Base-by-base conservation (phyloP, 306 rosid species). In the Ammopiptanthus mongolicus region DNA sequence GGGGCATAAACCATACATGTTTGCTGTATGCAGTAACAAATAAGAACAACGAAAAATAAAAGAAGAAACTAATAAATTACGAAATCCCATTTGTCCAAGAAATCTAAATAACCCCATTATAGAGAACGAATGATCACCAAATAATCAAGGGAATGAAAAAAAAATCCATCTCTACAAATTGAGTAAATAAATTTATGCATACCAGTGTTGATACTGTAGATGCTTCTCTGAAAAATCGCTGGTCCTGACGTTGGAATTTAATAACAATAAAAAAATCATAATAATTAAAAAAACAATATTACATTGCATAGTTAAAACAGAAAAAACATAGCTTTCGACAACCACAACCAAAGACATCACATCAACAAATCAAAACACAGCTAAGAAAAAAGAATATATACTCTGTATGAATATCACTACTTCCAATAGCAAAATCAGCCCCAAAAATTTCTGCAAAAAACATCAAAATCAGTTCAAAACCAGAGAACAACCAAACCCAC, bases 171-270 rank as follows among this genome's bases (percentile, higher is more conserved):
- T n/a, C n/a, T n/a, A n/a, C n/a, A n/a, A 60, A 59, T 57, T 8
- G 48, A 37, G 21, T 11, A 42, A 64, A 63, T 13, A 59, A 82
- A 71, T 15, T 10, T 42, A 44, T 8, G 59, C 86, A 31, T 83
- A 85, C 89, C 88, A n/a, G n/a, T 6, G 58, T 48, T 77, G 76
- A 66, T 60, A 52, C 73, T 80, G 85, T 69, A 79, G 81, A 78
- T 81, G 68, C 80, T 73, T 69, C 61, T 56, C 74, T 7, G 75
- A 75, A 78, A 76, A 76, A 69, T 78, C 83, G 52, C 80, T 60
- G 61, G 75, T 69, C 81, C 87, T 80, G 81, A 73, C 59, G 34
- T 76, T 46, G 18, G 48, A 67, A 78, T 67, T 77, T 70, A 63
- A 69, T 72, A n/a, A n/a, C n/a, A 69, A 29, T 17, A 65, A 23